Base-by-base conservation (phyloP, 768 basidiomycete species). In the Suillus lakei region DNA sequence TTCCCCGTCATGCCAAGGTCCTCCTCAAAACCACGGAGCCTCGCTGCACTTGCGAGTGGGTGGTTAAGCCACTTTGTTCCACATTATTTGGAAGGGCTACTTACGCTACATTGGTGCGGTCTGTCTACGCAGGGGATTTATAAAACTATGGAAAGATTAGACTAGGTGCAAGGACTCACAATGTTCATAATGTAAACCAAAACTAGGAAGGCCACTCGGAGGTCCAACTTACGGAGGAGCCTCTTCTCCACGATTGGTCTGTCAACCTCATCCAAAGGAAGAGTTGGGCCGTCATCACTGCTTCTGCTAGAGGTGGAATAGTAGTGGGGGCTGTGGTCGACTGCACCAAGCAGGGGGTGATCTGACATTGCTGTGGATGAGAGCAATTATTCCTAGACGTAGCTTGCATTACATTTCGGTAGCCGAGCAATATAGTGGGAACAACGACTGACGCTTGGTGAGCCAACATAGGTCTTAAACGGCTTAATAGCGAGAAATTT, bases 61-160 rank as follows among this genome's bases (percentile, higher is more conserved):
- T 2, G 32, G 32, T 54, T 54, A 34, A 34, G 30, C 10, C 1
- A 21, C 30, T 4, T 10, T 32, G 21, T 21, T 34, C 21, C 1
- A 54, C 10, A 62, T 12, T 12, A 15, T 51, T 28, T 28, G 15
- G 9, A 34, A 55, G n/a, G 54, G 54, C 32, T 12, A 71, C 81
- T 68, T 74, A 89, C 88, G 84, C 79, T 61, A 82, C 86, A 71
- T 90, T 90, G 71, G 88, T 91, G 34, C 90, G 82, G 72, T 91
- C 90, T 69, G 91, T 85, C 84, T 89, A 26, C 16, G 51, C 15
- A 66, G 23, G 61, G 28, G 44, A 32, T 60, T 15, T 60, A n/a
- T 62, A 62, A 32, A 67, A 59, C 23, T 23, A 1, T 26, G 48
- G 36, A 41, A 32, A 36, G 21, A 88, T n/a, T n/a, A n/a, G n/a